Evolutionary conservation across 2,329 filamentous ascomycete genomes (phyloP).

Genomic region (Botrytis aclada): DNA sequence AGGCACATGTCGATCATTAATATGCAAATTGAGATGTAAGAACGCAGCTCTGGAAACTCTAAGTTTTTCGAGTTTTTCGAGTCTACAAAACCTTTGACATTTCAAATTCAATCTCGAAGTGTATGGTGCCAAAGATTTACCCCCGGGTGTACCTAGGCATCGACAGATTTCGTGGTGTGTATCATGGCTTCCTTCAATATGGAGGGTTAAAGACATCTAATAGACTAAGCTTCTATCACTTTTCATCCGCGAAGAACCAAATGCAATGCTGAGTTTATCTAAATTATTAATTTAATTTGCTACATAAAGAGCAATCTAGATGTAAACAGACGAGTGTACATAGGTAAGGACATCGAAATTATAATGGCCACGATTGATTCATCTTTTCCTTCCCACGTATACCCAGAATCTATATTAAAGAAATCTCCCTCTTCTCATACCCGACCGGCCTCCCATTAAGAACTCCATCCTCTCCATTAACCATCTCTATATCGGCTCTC

Average conservation of each 20-base stretch:
- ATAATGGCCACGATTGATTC: background rate
- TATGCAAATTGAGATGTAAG: background rate
- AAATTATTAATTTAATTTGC: background rate
- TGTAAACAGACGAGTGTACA: no score
- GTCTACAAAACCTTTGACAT: background rate
- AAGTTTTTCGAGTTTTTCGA: background rate
- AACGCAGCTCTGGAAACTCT: background rate
- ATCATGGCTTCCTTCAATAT: background rate
- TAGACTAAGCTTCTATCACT: background rate
- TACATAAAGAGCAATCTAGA: background rate
- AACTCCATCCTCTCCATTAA: constrained; percentile 9
- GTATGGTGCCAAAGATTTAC: background rate
- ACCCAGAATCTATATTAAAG: background rate
- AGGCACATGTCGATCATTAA: background rate
- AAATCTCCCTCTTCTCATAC: constrained; percentile 12
- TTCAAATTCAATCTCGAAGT: background rate
- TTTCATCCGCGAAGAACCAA: background rate
- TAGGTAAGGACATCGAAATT: background rate
- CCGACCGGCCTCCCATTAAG: background rate
- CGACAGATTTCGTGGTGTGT: background rate
- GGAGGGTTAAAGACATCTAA: no score
- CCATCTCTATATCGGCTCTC: constrained; percentile 8
- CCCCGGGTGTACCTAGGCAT: background rate
- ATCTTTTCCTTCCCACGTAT: background rate
- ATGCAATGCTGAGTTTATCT: background rate